Conservation (phyloP, 1,139 yeast species). For the Geotrichum klebahnii region DNA sequence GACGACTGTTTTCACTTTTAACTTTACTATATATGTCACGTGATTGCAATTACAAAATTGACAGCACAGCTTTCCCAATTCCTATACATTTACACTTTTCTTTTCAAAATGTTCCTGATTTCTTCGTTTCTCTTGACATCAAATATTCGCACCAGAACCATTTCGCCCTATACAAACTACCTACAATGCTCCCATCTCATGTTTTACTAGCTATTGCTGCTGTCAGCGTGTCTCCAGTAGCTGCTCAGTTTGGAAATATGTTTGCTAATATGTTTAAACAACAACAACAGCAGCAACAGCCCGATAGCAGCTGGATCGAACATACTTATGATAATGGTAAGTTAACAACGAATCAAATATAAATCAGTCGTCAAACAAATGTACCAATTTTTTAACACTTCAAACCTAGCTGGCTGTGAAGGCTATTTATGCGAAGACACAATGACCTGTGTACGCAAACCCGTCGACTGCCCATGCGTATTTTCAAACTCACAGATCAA, state of each 20-base stretch:
- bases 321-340: conserved; percentile 35
- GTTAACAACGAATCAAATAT: too few relatives aligned
- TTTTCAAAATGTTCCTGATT: too few relatives aligned
- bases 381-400: too few relatives aligned
- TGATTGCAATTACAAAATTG: too few relatives aligned
- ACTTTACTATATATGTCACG: too few relatives aligned
- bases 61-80: too few relatives aligned
- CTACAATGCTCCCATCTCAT: conserved; percentile 2
- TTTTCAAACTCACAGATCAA: conserved; percentile 80
- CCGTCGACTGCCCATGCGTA: conserved; percentile 83
- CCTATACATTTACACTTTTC: too few relatives aligned
- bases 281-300: conserved; percentile 29
- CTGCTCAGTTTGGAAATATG: conserved; percentile 35
- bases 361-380: too few relatives aligned
- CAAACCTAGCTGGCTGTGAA: conserved; percentile 49
- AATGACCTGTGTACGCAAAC: conserved; percentile 62
- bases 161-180: too few relatives aligned
- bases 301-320: conserved; percentile 34
- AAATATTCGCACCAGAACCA: too few relatives aligned
- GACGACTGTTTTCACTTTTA: too few relatives aligned
- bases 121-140: too few relatives aligned
- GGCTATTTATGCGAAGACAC: conserved; percentile 80
- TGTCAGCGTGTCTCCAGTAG: conserved; percentile 1
- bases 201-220: conserved; percentile 1
- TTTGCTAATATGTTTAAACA: conserved; percentile 40